A percentile compares a stretch with the other conserved stretches of the same genome.
Conservation (phyloP, 495 filamentous ascomycete genomes). For the Penicillium paradoxum region DNA sequence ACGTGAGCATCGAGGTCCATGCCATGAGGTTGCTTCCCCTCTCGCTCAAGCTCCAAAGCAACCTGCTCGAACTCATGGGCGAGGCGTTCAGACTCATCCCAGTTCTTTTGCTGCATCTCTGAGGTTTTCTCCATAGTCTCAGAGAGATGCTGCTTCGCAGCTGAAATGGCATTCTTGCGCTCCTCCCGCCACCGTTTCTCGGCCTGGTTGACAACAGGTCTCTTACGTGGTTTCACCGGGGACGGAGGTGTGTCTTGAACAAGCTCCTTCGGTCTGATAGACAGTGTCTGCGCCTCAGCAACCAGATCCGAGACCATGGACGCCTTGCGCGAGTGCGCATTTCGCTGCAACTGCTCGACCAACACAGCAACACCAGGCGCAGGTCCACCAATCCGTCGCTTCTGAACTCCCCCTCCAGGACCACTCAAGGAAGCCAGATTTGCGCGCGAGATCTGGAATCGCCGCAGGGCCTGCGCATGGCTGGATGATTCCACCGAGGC, state of each 20-base stretch:
- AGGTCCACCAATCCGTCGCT: constrained; percentile 27
- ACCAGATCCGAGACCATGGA: constrained; percentile 38
- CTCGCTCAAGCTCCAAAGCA: constrained; percentile 38
- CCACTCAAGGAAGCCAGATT: constrained; percentile 20
- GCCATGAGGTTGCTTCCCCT: constrained; percentile 12
- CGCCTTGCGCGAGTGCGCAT: constrained; percentile 37
- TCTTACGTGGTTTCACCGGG: constrained; percentile 28
- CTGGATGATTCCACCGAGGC: constrained; percentile 10
- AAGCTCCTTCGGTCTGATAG: neutral
- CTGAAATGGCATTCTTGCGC: constrained; percentile 33
- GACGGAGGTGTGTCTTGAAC: neutral
- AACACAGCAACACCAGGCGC: constrained; percentile 35
- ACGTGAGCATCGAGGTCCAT: constrained; percentile 15
- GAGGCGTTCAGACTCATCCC: constrained; percentile 43
- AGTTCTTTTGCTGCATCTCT: constrained; percentile 29
- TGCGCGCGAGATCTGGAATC: constrained; percentile 41
- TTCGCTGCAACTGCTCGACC: constrained; percentile 39
- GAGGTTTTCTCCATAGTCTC: constrained; percentile 33
- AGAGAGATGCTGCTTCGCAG: constrained; percentile 38
- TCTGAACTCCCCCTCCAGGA: constrained; percentile 35
- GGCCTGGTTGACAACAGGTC: constrained; percentile 43
- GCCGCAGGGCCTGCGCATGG: constrained; percentile 27
- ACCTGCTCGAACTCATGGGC: constrained; percentile 44
- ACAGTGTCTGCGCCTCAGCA: constrained; percentile 12
- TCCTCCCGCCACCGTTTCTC: constrained; percentile 42